These are phyloP conservation scores for Micromonas commoda DNA, from an alignment of 139 green algal genomes.

Conservation along the genomic window DNA sequence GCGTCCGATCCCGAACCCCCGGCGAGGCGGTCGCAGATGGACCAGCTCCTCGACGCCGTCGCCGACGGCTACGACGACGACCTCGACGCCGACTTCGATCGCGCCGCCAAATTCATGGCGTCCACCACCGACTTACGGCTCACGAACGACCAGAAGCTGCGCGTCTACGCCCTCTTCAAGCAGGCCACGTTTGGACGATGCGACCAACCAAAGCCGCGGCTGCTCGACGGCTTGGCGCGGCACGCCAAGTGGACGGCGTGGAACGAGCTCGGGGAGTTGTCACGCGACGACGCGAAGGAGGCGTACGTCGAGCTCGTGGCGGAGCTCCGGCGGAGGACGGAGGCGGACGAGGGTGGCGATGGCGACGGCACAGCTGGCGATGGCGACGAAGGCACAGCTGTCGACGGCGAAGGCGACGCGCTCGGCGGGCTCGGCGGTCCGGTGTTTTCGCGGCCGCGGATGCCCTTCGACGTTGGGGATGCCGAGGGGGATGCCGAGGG, in stretches of 20 bases:
- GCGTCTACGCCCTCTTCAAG: not conserved
- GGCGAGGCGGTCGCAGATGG: no score
- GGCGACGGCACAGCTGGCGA: not conserved
- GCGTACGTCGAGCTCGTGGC: conserved; percentile 17
- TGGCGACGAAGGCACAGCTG: not conserved
- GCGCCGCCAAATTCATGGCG: not conserved
- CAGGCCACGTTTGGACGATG: not conserved
- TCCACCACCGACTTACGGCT: not conserved
- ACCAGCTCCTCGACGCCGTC: no score
- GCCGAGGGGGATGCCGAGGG: not conserved
- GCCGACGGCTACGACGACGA: not conserved
- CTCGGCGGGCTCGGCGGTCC: not conserved
- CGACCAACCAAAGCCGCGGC: not conserved
- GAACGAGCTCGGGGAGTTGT: conserved; percentile 1
- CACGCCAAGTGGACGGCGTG: conserved; percentile 13
- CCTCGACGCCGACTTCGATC: not conserved
- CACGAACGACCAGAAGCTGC: not conserved
- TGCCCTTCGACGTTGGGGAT: not conserved
- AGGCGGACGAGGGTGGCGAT: not conserved
- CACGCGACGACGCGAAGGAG: not conserved
- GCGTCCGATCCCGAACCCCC: not conserved
- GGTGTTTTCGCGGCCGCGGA: not conserved
- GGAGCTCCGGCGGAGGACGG: not conserved
- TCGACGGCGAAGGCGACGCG: not conserved
- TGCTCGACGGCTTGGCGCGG: not conserved